Evolutionary conservation across 148 eudicot genomes (phyloP).

Genomic region (Oxyria digyna): DNA sequence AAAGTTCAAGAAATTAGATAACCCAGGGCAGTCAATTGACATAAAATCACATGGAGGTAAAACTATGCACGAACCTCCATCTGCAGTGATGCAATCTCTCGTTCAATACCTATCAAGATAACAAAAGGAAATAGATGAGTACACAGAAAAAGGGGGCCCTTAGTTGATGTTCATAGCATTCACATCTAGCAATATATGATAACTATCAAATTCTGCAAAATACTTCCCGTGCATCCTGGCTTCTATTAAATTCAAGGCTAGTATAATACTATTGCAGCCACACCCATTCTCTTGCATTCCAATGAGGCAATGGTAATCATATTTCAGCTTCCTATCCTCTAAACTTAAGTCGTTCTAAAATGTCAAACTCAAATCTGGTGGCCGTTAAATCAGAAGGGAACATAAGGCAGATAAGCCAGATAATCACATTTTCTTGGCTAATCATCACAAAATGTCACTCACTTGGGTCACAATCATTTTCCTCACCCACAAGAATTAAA

Average conservation of each 20-base stretch:
- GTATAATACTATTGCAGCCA: not conserved
- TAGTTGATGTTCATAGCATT: not conserved
- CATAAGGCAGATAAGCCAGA: no score
- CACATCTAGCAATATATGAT: not conserved
- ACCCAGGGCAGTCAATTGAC: not conserved
- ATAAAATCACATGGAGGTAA: not conserved
- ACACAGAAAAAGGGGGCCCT: not conserved
- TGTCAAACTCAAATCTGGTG: no score
- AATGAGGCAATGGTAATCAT: no score
- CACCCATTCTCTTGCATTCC: no score
- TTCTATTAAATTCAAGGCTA: not conserved
- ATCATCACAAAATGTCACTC: not conserved
- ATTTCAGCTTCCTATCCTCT: no score
- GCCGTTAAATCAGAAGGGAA: no score
- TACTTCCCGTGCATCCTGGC: not conserved
- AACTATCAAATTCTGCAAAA: not conserved
- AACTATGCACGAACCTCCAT: conserved; percentile 38
- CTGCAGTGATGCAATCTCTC: conserved; percentile 54
- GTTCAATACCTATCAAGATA: conserved; percentile 39
- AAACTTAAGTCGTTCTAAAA: no score
- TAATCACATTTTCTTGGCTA: not conserved
- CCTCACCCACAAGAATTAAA: not conserved
- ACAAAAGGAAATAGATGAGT: not conserved
- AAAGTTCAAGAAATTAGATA: not conserved
- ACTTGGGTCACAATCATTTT: no score